Base-by-base conservation (phyloP, 768 basidiomycete genomes). In the Mycena maculata region DNA sequence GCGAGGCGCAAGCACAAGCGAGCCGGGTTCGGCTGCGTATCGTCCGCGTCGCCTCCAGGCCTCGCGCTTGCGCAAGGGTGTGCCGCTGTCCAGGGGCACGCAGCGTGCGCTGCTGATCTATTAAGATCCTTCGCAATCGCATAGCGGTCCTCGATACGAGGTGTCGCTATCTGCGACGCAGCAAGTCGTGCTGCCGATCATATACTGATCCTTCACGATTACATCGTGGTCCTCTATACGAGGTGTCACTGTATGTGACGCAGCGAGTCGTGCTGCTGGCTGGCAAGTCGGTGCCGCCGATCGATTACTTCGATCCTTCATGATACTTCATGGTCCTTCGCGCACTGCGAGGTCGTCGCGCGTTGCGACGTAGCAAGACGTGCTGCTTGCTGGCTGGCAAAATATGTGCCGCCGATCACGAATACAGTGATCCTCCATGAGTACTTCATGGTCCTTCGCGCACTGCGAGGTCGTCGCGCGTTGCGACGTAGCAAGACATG, bases 11-110 rank as follows among this genome's bases (percentile, higher is more conserved):
- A 50, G 45, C 22, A 52, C 8, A 44, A n/a, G n/a, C 25, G 54
- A 67, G 65, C 65, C 65, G 65, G 65, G 54, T 67, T 25, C 65
- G 54, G 65, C 60, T 54, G 52, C 16, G 54, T 28, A 39, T 61
- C 60, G 54, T 47, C 60, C 58, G 23, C 52, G 27, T 66, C 58
- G 38, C 27, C 44, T 16, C 10, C 25, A 50, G 65, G 7, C 22
- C 48, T 42, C 55, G 27, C 64, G 16, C 20, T 18, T 1, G 42
- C 23, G 56, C 56, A 56, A 58, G 56, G 56, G 20, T 28, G 52
- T 52, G 33, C 13, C 33, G 33, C 33, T 36, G 13, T 36, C 6
- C 13, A n/a, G n/a, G n/a, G 33, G 8, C 6, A 36, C 33, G 33
- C 33, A 36, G 33, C 33, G 13, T 7, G 33, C 13, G 33, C 33